phyloP scores from a whole-genome alignment of 176 grass and related monocot species.

The Secale cereale region DNA sequence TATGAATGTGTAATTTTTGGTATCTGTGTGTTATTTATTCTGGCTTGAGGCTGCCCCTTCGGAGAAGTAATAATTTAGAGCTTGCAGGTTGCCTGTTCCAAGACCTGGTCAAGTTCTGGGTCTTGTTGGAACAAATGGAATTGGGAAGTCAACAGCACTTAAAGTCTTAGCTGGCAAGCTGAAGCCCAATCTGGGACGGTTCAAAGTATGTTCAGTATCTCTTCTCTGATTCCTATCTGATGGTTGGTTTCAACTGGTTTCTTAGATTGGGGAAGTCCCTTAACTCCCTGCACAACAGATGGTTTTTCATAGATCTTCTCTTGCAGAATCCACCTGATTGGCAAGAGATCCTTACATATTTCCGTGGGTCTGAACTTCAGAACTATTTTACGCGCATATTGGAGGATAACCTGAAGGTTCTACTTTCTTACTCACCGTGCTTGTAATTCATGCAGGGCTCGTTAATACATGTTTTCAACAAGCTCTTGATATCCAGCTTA shows the following conservation, averaged over 20 bases:
- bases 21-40: conserved; percentile 1
- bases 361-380: conserved; percentile 87
- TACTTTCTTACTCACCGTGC: not conserved
- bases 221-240: conserved; percentile 9
- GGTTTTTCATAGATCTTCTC: not conserved
- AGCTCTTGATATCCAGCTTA: conserved; percentile 13
- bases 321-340: conserved; percentile 88
- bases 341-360: conserved; percentile 96
- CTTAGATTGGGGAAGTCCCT: not conserved
- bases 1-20: conserved; percentile 1
- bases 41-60: not conserved
- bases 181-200: conserved; percentile 90
- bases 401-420: conserved; percentile 91
- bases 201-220: conserved; percentile 50
- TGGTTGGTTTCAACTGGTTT: conserved; percentile 10
- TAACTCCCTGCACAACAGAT: conserved; percentile 16
- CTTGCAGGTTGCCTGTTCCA: conserved; percentile 75
- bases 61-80: conserved; percentile 18
- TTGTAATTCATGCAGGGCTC: conserved; percentile 9
- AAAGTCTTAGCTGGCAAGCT: conserved; percentile 92
- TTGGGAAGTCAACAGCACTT: conserved; percentile 91
- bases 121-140: conserved; percentile 91
- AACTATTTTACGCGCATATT: conserved; percentile 95
- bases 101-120: conserved; percentile 92
- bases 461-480: not conserved